These are phyloP conservation scores for Aspergillus nomiae DNA, from an alignment of 2,329 filamentous ascomycete species.

Conservation along the genomic window DNA sequence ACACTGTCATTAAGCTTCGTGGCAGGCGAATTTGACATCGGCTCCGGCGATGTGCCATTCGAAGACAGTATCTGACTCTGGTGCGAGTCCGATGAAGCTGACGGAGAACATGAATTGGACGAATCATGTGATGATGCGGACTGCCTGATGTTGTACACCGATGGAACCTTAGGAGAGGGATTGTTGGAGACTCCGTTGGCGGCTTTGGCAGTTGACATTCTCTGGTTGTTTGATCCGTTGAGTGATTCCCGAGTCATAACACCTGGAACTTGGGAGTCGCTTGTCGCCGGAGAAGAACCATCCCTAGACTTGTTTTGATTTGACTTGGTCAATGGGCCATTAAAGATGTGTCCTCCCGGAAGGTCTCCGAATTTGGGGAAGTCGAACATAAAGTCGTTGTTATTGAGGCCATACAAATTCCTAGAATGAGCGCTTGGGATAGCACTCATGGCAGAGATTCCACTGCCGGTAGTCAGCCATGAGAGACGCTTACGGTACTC, in stretches of 20 bases:
- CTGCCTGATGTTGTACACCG: slow-evolving; percentile 24
- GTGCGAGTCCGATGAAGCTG: slow-evolving; percentile 52
- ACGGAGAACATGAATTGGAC: slow-evolving; percentile 50
- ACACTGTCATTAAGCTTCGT: slow-evolving; percentile 34
- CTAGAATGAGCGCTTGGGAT: slow-evolving; percentile 49
- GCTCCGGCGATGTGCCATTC: slow-evolving; percentile 53
- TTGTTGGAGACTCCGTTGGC: slow-evolving; percentile 15
- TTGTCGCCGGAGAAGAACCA: slow-evolving; percentile 24
- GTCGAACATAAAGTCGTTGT: slow-evolving; percentile 89
- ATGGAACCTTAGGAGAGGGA: slow-evolving; percentile 13
- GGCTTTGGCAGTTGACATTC: slow-evolving; percentile 7
- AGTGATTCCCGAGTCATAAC: slow-evolving; percentile 32
- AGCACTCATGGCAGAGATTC: slow-evolving; percentile 51
- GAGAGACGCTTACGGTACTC: slow-evolving; percentile 89
- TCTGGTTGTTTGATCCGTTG: slow-evolving; percentile 12
- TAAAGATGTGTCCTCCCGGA: slow-evolving; percentile 56
- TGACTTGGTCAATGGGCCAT: slow-evolving; percentile 40
- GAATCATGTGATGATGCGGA: slow-evolving; percentile 26
- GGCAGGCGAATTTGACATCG: slow-evolving; percentile 44
- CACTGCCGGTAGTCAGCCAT: slow-evolving; percentile 54
- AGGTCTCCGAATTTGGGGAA: slow-evolving; percentile 91
- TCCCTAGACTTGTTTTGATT: slow-evolving; percentile 35
- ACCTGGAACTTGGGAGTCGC: slow-evolving; percentile 29
- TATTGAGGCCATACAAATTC: slow-evolving; percentile 62
- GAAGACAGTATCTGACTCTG: slow-evolving; percentile 47